Evolutionary conservation across 2,329 filamentous ascomycete genomes (phyloP).

Genomic region (Pseudogymnoascus verrucosus): DNA sequence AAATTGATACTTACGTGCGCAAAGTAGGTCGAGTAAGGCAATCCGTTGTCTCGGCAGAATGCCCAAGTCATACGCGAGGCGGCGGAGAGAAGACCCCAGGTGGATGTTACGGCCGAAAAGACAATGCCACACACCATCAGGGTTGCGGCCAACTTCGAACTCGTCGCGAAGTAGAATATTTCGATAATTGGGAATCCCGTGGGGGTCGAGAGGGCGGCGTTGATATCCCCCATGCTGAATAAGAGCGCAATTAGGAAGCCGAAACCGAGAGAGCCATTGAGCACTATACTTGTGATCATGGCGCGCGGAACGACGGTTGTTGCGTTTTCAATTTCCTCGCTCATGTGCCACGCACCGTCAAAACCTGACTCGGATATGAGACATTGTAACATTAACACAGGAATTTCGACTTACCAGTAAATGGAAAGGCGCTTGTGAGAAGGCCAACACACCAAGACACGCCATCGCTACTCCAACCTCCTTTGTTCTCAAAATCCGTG

Average conservation of each 20-base stretch:
- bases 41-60: constrained; percentile 35
- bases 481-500: constrained; percentile 42
- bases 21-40: constrained; percentile 27
- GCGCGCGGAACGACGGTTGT: constrained; percentile 42
- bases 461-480: constrained; percentile 36
- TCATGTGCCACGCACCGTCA: constrained; percentile 28
- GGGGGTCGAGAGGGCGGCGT: constrained; percentile 39
- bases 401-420: neutral
- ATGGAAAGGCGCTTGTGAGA: constrained; percentile 11
- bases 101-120: constrained; percentile 28
- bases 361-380: constrained; percentile 11
- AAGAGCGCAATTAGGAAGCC: constrained; percentile 48
- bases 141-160: constrained; percentile 31
- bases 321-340: constrained; percentile 41
- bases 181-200: constrained; percentile 49
- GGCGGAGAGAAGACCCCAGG: constrained; percentile 28
- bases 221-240: constrained; percentile 31
- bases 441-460: constrained; percentile 31
- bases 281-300: constrained; percentile 39
- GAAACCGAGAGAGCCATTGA: constrained; percentile 47
- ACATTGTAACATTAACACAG: constrained; percentile 23
- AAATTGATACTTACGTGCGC: neutral
- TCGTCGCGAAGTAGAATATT: constrained; percentile 40
- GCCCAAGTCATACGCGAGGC: constrained; percentile 35
- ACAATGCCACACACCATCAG: constrained; percentile 18